A percentile compares a stretch with the other conserved stretches of the same genome.
Conservation (phyloP, 1,139 yeast species). For the Debaryomyces coudertii region DNA sequence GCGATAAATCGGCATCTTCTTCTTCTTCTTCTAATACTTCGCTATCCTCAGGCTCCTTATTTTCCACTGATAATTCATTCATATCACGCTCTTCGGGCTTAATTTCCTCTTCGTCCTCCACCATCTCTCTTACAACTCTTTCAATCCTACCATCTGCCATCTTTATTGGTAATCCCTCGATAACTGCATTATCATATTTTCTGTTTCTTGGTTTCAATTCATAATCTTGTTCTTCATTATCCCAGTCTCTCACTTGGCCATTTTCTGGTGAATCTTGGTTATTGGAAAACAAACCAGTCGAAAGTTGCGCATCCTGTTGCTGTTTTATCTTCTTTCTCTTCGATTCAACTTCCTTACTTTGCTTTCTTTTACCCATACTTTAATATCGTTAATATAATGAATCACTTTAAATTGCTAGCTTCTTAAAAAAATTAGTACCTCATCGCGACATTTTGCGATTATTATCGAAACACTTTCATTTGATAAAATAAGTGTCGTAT, state of each 20-base stretch:
- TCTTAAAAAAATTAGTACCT: constrained; percentile 8
- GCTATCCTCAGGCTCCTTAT: constrained; percentile 24
- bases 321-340: constrained; percentile 55
- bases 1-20: constrained; percentile 52
- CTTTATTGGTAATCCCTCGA: constrained; percentile 84
- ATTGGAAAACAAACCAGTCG: constrained; percentile 46
- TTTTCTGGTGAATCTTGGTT: constrained; percentile 17
- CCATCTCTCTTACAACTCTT: constrained; percentile 53
- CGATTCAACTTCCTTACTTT: constrained; percentile 41
- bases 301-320: constrained; percentile 48
- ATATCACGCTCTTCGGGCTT: constrained; percentile 21
- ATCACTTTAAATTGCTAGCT: neutral
- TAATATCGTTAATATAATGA: neutral
- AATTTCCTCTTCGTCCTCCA: constrained; percentile 25
- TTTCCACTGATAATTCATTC: constrained; percentile 25
- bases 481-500: neutral
- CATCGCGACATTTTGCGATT: constrained; percentile 11
- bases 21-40: constrained; percentile 45
- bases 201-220: constrained; percentile 60
- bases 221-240: constrained; percentile 71
- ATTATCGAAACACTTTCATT: neutral
- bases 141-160: constrained; percentile 69
- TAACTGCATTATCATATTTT: constrained; percentile 40
- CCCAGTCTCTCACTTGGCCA: constrained; percentile 39
- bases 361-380: constrained; percentile 52